phyloP scores from a whole-genome alignment of 2,329 filamentous ascomycete species.

The Arthrobotrys sinensis region DNA sequence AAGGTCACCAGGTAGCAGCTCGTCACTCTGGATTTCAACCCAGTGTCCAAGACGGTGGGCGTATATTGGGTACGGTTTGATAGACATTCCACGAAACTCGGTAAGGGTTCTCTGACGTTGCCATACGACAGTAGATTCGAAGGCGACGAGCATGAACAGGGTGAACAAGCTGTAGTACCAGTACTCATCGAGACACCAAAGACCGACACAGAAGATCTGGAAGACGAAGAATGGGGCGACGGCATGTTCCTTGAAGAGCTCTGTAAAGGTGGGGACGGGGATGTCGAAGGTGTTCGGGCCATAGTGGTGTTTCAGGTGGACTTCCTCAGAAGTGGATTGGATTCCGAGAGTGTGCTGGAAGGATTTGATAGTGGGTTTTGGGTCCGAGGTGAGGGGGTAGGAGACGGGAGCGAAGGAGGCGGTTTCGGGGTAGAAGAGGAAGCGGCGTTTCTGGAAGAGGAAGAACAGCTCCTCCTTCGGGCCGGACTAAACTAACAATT shows the following conservation, averaged over 20 bases:
- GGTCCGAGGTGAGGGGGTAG: slow-evolving; percentile 87
- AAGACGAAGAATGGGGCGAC: slow-evolving; percentile 99
- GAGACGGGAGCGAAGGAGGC: slow-evolving; percentile 84
- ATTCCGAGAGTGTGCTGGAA: slow-evolving; percentile 89
- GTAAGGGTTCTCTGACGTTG: slow-evolving; percentile 94
- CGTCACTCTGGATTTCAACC: slow-evolving; percentile 90
- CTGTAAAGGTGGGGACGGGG: slow-evolving; percentile 92
- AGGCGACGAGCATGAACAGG: slow-evolving; percentile 96
- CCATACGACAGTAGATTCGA: slow-evolving; percentile 99
- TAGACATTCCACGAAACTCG: slow-evolving; percentile 99
- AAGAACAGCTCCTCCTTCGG: slow-evolving; percentile 87
- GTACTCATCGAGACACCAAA: slow-evolving; percentile 99
- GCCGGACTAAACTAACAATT: slow-evolving; percentile 71
- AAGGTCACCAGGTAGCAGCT: slow-evolving; percentile 91
- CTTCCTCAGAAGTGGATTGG: slow-evolving; percentile 80
- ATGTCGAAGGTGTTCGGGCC: slow-evolving; percentile 97
- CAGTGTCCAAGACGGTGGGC: slow-evolving; percentile 90
- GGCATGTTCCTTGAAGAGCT: slow-evolving; percentile 97
- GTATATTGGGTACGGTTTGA: slow-evolving; percentile 96
- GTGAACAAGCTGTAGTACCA: slow-evolving; percentile 99
- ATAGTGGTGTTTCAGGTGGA: slow-evolving; percentile 89
- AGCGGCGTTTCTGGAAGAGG: slow-evolving; percentile 97
- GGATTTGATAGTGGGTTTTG: slow-evolving; percentile 81
- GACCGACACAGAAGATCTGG: slow-evolving; percentile 96
- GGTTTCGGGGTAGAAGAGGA: slow-evolving; percentile 82